phyloP scores from a whole-genome alignment of 78 protist species.

The Capsaspora owczarzaki region DNA sequence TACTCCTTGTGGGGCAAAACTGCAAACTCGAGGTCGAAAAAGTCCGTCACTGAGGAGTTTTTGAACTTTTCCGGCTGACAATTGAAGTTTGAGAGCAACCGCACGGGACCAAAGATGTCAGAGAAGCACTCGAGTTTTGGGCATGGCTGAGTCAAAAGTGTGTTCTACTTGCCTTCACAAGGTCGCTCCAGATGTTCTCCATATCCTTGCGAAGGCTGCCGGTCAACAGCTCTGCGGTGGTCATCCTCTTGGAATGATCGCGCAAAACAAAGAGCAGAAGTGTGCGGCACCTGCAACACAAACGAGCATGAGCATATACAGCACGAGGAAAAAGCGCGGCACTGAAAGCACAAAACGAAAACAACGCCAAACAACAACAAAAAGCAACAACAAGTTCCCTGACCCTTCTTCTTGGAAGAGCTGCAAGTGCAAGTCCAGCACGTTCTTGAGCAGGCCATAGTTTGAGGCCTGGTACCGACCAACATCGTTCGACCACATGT shows the following conservation, averaged over 20 bases:
- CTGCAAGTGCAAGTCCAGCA: constrained; percentile 79
- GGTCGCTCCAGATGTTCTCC: no score
- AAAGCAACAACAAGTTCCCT: neutral
- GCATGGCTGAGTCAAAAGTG: no score
- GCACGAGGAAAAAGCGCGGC: neutral
- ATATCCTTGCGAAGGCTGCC: no score
- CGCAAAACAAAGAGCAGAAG: constrained; percentile 67
- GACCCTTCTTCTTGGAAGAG: constrained; percentile 39
- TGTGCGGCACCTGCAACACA: constrained; percentile 10
- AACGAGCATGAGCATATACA: neutral
- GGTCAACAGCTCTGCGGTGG: no score
- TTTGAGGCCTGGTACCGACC: constrained; percentile 85
- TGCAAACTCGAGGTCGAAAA: constrained; percentile 68
- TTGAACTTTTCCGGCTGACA: constrained; percentile 53
- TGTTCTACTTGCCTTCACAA: no score
- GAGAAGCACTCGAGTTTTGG: constrained; percentile 33
- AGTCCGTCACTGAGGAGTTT: constrained; percentile 27
- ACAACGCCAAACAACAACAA: neutral
- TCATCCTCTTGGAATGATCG: constrained; percentile 59
- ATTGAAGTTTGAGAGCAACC: neutral
- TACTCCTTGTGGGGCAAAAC: constrained; percentile 62
- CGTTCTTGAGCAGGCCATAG: constrained; percentile 60
- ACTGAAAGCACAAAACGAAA: neutral
- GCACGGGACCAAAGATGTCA: constrained; percentile 1
- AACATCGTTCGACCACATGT: constrained; percentile 80